A percentile compares a stretch with the other conserved stretches of the same genome.
These are phyloP conservation scores for Knufia petricola DNA, from an alignment of 2,329 filamentous ascomycete genomes.

Conservation along the genomic window DNA sequence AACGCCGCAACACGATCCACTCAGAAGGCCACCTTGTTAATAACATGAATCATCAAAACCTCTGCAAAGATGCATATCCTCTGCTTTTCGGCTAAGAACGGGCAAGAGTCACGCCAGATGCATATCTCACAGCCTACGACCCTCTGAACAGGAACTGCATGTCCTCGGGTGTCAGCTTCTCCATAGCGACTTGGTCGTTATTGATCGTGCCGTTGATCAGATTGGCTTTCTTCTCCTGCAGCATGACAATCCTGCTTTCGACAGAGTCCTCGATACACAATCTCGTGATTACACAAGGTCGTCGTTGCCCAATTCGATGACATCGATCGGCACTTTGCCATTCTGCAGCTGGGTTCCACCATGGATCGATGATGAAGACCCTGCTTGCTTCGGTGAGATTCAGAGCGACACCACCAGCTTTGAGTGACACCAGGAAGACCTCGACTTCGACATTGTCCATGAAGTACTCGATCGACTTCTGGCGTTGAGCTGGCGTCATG, in stretches of 20 bases:
- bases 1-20: too few species aligned
- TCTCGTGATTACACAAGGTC: conserved; percentile 87
- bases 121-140: conserved; percentile 23
- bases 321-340: conserved; percentile 95
- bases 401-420: conserved; percentile 88
- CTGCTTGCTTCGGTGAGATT: conserved; percentile 91
- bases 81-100: too few species aligned
- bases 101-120: too few species aligned
- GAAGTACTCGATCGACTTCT: conserved; percentile 90
- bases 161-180: conserved; percentile 80
- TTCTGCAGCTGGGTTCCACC: conserved; percentile 99
- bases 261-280: conserved; percentile 96
- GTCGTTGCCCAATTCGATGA: conserved; percentile 89
- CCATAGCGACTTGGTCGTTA: conserved; percentile 80
- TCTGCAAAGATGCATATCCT: too few species aligned
- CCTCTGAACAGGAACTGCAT: conserved; percentile 95
- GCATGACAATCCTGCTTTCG: conserved; percentile 85
- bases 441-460: conserved; percentile 93
- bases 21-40: too few species aligned
- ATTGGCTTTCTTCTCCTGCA: conserved; percentile 97
- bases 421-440: conserved; percentile 90
- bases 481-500: conserved; percentile 89
- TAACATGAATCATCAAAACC: too few species aligned
- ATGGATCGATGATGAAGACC: conserved; percentile 94
- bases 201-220: conserved; percentile 98